Percentiles rank a stretch among this genome's conserved stretches.
Evolutionary conservation across 441 rosid genomes (phyloP).

Genomic region (Pelargonium fulgidum): DNA sequence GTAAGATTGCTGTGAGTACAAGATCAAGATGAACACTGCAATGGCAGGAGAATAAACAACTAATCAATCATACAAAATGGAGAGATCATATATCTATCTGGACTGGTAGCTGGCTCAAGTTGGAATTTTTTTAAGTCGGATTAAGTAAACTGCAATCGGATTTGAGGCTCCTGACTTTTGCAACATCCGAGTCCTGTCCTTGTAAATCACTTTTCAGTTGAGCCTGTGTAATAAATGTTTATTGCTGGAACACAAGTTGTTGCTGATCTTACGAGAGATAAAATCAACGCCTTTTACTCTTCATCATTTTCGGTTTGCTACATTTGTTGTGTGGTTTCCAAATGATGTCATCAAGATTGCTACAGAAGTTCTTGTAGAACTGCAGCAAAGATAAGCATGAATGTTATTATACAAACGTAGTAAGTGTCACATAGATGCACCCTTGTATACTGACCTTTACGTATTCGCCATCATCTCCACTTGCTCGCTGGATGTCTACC

Average conservation of each 20-base stretch:
- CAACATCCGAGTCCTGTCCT: background rate
- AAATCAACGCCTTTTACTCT: slow-evolving; percentile 53
- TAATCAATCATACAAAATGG: background rate
- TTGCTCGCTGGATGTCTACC: slow-evolving; percentile 85
- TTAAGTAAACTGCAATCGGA: background rate
- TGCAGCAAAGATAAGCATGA: slow-evolving; percentile 27
- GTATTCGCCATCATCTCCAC: slow-evolving; percentile 76
- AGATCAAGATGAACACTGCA: background rate
- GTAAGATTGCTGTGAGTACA: no score
- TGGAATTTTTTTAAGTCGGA: background rate
- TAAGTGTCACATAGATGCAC: background rate
- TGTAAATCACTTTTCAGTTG: background rate
- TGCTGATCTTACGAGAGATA: background rate
- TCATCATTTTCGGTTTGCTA: slow-evolving; percentile 43
- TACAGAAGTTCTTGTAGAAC: slow-evolving; percentile 77
- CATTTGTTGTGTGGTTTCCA: slow-evolving; percentile 76
- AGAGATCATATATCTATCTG: background rate
- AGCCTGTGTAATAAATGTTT: background rate
- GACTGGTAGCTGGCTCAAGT: background rate
- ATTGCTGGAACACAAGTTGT: no score
- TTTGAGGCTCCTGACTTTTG: background rate
- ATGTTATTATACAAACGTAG: background rate
- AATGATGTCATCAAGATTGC: slow-evolving; percentile 83
- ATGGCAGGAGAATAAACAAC: background rate
- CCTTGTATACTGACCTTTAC: slow-evolving; percentile 44